These are phyloP conservation scores for Fusarium chaquense DNA, from an alignment of 2,329 filamentous ascomycete species.

Conservation along the genomic window DNA sequence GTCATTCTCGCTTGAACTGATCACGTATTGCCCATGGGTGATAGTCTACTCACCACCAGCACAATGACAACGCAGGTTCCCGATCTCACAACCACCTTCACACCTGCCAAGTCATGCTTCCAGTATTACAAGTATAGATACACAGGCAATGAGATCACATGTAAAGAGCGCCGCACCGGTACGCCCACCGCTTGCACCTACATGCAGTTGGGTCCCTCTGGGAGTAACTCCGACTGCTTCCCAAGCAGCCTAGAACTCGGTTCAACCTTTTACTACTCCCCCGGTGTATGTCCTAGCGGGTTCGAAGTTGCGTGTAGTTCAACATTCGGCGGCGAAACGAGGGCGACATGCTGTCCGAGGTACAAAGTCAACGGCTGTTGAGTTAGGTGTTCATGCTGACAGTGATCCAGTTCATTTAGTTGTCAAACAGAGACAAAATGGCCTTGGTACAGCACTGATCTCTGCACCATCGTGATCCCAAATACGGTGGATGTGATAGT, in stretches of 20 bases:
- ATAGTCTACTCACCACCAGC: neutral
- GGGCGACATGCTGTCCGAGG: slow-evolving; percentile 22
- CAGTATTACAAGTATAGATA: slow-evolving; percentile 19
- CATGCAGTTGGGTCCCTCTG: slow-evolving; percentile 4
- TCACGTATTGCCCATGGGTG: neutral
- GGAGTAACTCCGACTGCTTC: neutral
- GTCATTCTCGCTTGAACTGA: neutral
- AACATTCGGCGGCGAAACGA: neutral
- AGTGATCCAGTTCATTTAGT: neutral
- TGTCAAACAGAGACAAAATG: slow-evolving; percentile 3
- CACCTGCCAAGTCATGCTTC: slow-evolving; percentile 3
- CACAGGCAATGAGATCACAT: slow-evolving; percentile 2
- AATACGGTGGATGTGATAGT: neutral
- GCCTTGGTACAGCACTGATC: slow-evolving; percentile 25
- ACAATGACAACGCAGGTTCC: slow-evolving; percentile 5
- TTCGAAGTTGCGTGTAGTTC: slow-evolving; percentile 15
- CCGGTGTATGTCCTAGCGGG: slow-evolving; percentile 7
- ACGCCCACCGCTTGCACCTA: slow-evolving; percentile 6
- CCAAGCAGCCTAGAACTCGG: neutral
- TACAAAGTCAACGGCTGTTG: neutral
- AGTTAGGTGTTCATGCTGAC: neutral
- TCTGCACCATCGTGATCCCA: slow-evolving; percentile 4
- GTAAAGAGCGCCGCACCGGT: neutral
- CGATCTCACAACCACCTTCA: slow-evolving; percentile 13
- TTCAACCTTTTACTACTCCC: slow-evolving; percentile 4